Evolutionary conservation across 352 stramenopile species (phyloP).

Genomic region (Phytophthora uliginosa): DNA sequence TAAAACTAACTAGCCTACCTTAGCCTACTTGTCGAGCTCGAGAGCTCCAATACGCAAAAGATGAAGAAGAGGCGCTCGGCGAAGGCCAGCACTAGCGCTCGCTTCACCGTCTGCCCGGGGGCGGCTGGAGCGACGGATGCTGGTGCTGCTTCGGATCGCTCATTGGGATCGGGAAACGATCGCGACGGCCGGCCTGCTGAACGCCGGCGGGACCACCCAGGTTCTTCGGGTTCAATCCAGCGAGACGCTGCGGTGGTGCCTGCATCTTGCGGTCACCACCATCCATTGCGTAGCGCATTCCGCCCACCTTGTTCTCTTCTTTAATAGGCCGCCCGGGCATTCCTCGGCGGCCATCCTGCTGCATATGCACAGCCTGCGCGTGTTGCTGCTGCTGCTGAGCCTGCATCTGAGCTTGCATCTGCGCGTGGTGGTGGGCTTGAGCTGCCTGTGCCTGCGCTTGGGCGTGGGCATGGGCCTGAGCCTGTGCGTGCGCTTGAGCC

Average conservation of each 20-base stretch:
- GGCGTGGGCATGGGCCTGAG: conserved; percentile 66
- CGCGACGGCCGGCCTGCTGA: conserved; percentile 57
- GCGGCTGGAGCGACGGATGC: conserved; percentile 74
- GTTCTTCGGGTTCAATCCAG: conserved; percentile 82
- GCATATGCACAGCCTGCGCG: conserved; percentile 67
- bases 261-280: conserved; percentile 71
- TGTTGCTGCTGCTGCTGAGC: conserved; percentile 75
- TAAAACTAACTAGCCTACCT: conserved; percentile 46
- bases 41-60: conserved; percentile 36
- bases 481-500: conserved; percentile 65
- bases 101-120: conserved; percentile 70
- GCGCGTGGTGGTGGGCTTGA: conserved; percentile 68
- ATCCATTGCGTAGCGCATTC: conserved; percentile 74
- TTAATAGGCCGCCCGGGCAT: conserved; percentile 76
- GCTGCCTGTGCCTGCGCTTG: conserved; percentile 72
- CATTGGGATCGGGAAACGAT: conserved; percentile 83
- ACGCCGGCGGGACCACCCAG: conserved; percentile 59
- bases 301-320: conserved; percentile 68
- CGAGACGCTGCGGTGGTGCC: conserved; percentile 62
- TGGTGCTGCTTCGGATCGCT: conserved; percentile 80
- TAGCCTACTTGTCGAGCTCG: conserved; percentile 39
- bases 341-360: conserved; percentile 67
- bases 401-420: conserved; percentile 66
- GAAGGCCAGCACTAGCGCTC: conserved; percentile 30
- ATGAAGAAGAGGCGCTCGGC: conserved; percentile 37